Evolutionary conservation across 148 eudicot species (phyloP), one percentile per base, ranked within the genome.

Genomic region (Cornus florida): DNA sequence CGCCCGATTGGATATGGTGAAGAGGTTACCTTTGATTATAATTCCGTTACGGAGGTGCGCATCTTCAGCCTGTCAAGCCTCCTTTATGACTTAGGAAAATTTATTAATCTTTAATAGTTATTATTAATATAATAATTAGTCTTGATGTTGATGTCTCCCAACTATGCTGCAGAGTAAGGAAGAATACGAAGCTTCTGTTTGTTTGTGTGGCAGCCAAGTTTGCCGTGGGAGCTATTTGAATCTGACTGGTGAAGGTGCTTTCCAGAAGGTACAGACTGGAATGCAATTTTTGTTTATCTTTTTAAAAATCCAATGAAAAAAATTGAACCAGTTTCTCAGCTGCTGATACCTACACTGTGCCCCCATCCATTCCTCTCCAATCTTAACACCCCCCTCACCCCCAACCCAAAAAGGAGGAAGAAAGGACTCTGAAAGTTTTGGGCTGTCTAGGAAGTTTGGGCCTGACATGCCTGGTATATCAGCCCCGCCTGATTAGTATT

Each of bases 211-310:
- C 68, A 93, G 95, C 87, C 97, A 93, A 85, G 97, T 93, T 82
- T 95, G 99, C 85, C 99, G 99, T 82, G 99, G 99, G 79, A 95
- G 99, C 89, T 95, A 93, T 79, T 88, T 95, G 75, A 95, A 93
- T 86, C 84, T 95, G 65, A 91, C 91, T 5, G 99, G 99, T 70
- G 97, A 95, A 88, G 97, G 97, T 77, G 97, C 99, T 71, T 95
- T 82, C 82, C 92, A 90, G 81, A 95, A 93, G 94, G 99, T 95
- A 90, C 74, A 32, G 19, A 31, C 65, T 75, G 72, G 48, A 33
- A 38, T 67, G 14, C 43, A 28, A 8, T 57, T 46, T 38, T 64
- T 75, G 3, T 6, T 43, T 43, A 43, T 43, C 22, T 78, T 46
- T 69, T 17, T 67, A 5, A 80, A 80, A 33, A 33, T 74, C 24